Evolutionary conservation across 257 asterid genomes (phyloP), one percentile per base, ranked within the genome.

Genomic region (Solanum arcanum): DNA sequence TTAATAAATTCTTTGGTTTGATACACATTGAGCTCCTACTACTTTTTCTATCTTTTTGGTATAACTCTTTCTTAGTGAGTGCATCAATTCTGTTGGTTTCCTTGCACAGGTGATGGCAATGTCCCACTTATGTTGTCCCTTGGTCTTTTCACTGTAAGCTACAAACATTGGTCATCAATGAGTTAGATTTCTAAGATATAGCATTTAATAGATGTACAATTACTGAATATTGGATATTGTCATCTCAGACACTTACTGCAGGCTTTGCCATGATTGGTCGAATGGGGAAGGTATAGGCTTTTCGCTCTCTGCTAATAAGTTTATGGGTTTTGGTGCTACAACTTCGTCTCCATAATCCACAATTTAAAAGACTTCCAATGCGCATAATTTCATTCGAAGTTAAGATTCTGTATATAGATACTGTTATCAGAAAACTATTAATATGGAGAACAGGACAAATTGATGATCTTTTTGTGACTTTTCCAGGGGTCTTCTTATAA

Each of bases 221-320:
- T 86, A 41, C 85, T 87, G 31, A 84, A 86, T 35, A 16, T 90
- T 77, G 72, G 81, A 85, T 83, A 66, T 35, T 86, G 87, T 83
- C 86, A 84, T 72, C 85, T 81, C 88, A 95, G 98, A 94, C 96
- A 86, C 88, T 96, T 80, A 92, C 98, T 33, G 98, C 89, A 88
- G 98, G 99, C 72, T 92, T 96, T 87, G 99, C 98, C 56, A 91
- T 95, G 98, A 95, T 96, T 88, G 99, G 96, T 86, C 98, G 98
- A 85, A 86, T 93, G 92, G 99, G 98, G 35, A 97, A 89, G 99
- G 98, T 96, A 90, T 69, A 20, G 15, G 23, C 84, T 60, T 86
- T 80, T 47, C 16, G 0, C 80, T 66, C 78, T 84, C 39, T 41
- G 29, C 87, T 84, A 10, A 29, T 75, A 59, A 10, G 16, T 81